Percentiles rank a stretch among this genome's conserved stretches.
These are phyloP conservation scores for Marasmius fiardii DNA, from an alignment of 1,284 basidiomycete species.

Conservation along the genomic window DNA sequence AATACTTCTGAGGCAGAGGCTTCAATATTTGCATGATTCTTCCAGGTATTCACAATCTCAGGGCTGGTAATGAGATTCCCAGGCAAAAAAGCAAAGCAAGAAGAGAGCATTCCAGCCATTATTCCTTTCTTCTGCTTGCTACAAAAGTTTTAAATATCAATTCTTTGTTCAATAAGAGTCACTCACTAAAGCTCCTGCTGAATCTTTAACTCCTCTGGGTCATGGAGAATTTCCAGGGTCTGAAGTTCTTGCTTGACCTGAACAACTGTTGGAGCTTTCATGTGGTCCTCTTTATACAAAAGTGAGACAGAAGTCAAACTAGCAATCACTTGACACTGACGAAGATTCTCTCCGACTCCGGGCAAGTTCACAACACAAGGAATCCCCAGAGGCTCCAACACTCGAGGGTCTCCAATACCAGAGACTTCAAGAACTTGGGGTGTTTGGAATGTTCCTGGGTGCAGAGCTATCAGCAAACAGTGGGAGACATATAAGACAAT, in stretches of 20 bases:
- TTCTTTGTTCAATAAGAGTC: background rate
- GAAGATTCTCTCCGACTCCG: slow-evolving; percentile 12
- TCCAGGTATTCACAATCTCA: background rate
- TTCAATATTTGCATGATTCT: slow-evolving; percentile 2
- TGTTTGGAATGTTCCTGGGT: slow-evolving; percentile 6
- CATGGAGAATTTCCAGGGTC: slow-evolving; percentile 2
- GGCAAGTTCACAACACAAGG: slow-evolving; percentile 5
- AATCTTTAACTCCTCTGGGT: background rate
- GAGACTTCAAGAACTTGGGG: slow-evolving; percentile 11
- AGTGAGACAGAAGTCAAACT: background rate
- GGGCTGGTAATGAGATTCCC: background rate
- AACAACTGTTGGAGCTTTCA: background rate
- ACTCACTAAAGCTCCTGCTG: slow-evolving; percentile 5
- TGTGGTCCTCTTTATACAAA: slow-evolving; percentile 3
- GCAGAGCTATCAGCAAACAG: background rate
- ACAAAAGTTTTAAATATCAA: background rate
- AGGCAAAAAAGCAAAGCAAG: slow-evolving; percentile 6
- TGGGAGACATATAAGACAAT: background rate
- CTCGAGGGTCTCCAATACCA: slow-evolving; percentile 7
- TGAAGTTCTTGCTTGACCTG: slow-evolving; percentile 6
- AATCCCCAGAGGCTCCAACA: slow-evolving; percentile 5
- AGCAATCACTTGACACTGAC: background rate
- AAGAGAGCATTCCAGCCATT: slow-evolving; percentile 6
- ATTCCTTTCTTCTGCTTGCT: slow-evolving; percentile 5
- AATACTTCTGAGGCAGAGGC: background rate